These are phyloP conservation scores for Fusarium falciforme DNA, from an alignment of 2,329 filamentous ascomycete species.

Conservation along the genomic window DNA sequence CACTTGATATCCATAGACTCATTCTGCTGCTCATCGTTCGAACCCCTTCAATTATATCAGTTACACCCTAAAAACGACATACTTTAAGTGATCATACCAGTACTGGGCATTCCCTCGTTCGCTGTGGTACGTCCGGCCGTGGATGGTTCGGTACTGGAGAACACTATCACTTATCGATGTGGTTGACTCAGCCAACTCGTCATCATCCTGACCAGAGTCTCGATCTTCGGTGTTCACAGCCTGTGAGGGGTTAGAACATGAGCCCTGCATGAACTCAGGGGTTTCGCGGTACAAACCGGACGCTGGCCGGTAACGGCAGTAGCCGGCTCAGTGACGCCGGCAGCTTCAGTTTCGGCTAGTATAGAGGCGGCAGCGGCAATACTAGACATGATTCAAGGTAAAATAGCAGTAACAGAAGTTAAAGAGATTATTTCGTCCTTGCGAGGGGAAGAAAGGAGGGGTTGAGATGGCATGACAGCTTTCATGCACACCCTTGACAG, in stretches of 20 bases:
- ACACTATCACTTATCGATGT: background rate
- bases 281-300: background rate
- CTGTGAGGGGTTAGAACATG: background rate
- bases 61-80: too few species aligned
- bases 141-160: background rate
- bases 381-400: background rate
- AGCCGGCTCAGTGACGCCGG: background rate
- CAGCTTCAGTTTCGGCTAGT: background rate
- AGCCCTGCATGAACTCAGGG: background rate
- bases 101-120: background rate
- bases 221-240: background rate
- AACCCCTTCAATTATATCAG: background rate
- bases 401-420: background rate
- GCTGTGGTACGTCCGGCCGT: background rate
- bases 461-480: background rate
- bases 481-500: background rate
- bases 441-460: background rate
- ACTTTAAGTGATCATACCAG: background rate
- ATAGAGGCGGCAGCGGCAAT: too few species aligned
- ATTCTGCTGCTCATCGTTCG: constrained; percentile 7
- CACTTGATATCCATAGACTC: constrained; percentile 18
- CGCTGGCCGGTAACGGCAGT: background rate
- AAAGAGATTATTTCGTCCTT: background rate
- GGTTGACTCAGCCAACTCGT: background rate
- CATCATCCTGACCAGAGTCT: background rate